Evolutionary conservation across 805 yeast species (phyloP), one percentile per base, ranked within the genome.

Genomic region (Vanderwaltozyma polyspora): DNA sequence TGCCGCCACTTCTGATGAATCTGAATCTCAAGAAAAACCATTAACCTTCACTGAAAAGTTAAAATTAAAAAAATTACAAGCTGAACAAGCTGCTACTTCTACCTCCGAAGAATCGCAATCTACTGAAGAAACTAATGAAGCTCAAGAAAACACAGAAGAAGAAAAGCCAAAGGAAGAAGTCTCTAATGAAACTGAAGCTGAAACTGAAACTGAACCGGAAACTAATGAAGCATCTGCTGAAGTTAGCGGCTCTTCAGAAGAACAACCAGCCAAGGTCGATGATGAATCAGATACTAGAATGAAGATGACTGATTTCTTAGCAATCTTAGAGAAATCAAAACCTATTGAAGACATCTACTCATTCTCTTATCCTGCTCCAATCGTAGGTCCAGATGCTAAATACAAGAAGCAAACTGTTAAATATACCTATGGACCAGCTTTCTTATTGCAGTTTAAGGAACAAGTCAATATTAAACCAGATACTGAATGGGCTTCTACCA

Each of bases 401-500:
- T 64, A 72, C 32, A 48, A 51, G 35, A 49, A 41, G 25, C 43
- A 36, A 19, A 39, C 39, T 24, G 44, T 51, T 22, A 52, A 56
- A 43, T 64, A 67, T 51, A 68, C 77, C 46, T 89, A 91, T 57
- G 93, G 86, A 52, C 83, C 89, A 17, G 72, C 66, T 26, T 89
- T 89, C 63, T 67, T 89, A 54, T 55, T 76, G 26, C 94, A 84
- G 60, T 87, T 89, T 65, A 73, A 71, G 40, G 66, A 68, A 19
- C 66, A 67, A 25, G 68, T 82, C 35, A 66, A 64, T 32, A 74
- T 68, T 46, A 65, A 68, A 22, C 67, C 74, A 25, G 91, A 81
- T 54, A 68, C 67, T n/a, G 76, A 69, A 36, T 81, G 82, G 75
- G 51, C 53, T 14, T 35, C 39, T 28, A 35, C 42, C 13, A 45